These are phyloP conservation scores for Cudoniella acicularis DNA, from an alignment of 495 filamentous ascomycete genomes.

Conservation along the genomic window DNA sequence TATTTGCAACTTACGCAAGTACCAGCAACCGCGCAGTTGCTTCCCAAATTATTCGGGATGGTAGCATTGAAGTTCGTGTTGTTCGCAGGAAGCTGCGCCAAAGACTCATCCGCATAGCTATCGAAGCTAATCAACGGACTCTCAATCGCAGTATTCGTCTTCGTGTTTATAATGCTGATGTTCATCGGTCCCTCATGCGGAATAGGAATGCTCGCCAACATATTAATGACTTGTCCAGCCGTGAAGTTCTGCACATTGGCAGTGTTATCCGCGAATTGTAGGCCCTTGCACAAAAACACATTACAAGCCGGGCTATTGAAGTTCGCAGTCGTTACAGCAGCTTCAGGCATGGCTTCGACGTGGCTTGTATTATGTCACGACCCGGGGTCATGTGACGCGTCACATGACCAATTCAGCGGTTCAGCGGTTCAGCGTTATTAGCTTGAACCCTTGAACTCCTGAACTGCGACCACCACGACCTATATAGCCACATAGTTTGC, in stretches of 20 bases:
- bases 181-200: conserved; percentile 19
- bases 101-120: conserved; percentile 45
- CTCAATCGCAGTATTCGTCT: conserved; percentile 14
- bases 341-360: conserved; percentile 61
- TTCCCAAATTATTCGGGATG: conserved; percentile 55
- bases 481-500: no score
- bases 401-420: no score
- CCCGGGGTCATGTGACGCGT: conserved; percentile 56
- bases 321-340: conserved; percentile 48
- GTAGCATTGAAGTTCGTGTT: conserved; percentile 63
- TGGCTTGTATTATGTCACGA: conserved; percentile 63
- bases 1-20: conserved; percentile 49
- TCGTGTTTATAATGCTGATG: conserved; percentile 15
- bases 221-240: conserved; percentile 54
- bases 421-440: no score
- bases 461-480: no score
- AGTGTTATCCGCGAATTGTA: conserved; percentile 67
- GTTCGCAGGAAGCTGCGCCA: conserved; percentile 44
- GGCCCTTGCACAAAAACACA: conserved; percentile 68
- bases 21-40: conserved; percentile 56
- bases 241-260: conserved; percentile 60
- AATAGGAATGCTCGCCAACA: conserved; percentile 41
- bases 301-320: conserved; percentile 59
- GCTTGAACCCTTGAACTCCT: no score
- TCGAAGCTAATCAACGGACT: conserved; percentile 10